Evolutionary conservation across 2,329 filamentous ascomycete species (phyloP), one percentile per base, ranked within the genome.

Genomic region (Diaporthe destruens): DNA sequence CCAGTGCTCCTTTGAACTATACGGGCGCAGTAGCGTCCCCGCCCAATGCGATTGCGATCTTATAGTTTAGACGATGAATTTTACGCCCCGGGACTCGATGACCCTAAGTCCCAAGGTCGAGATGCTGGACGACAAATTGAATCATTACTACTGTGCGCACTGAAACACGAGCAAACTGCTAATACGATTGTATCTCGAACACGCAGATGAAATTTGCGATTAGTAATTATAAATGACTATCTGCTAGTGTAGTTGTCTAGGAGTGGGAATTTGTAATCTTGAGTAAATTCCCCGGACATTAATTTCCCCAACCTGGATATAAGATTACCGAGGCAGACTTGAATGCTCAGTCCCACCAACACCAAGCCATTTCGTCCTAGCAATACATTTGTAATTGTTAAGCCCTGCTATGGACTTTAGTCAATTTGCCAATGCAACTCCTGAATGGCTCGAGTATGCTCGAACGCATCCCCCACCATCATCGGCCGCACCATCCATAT

Each of bases 1-100:
- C 56, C n/a, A 59, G 56, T 20, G 56, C 56, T 29, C 56, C 56
- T 12, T 14, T 59, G 56, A 59, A 59, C 23, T 59, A 59, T 29
- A 59, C 56, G 14, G 56, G 56, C 12, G 56, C 56, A 44, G 56
- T 59, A 20, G 56, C 56, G 7, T 59, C 56, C 7, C 56, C 56
- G 2, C 56, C 56, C 36, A 59, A 59, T 29, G 56, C 14, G 6
- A 59, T 59, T 6, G 56, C 56, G 3, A 44, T 59, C 14, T 44
- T 59, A 36, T 59, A 59, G n/a, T 16, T 16, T 39, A 39, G 11
- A 16, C 23, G 5, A 23, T 1, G 18, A 6, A 14, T 23, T 16
- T 5, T 11, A 8, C n/a, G 39, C 5, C 6, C 12, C 1, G n/a
- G 34, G 34, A 5, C 11, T 14, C 54, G 29, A 29, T 29, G 29